Base-by-base conservation (phyloP, 1,284 basidiomycete genomes). In the Phylloporus sp. region DNA sequence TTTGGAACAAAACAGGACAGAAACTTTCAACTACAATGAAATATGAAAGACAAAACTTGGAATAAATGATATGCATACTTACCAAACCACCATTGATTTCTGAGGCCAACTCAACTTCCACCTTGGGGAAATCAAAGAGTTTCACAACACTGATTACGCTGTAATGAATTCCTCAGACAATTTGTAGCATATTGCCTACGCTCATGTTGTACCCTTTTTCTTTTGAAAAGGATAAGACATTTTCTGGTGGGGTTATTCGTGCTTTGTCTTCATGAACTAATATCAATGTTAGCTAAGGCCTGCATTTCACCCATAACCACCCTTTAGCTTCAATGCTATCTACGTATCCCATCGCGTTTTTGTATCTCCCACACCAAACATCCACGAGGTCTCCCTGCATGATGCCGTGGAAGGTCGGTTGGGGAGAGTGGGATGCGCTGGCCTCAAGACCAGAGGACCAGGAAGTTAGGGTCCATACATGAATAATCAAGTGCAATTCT, bases 171-270 rank as follows among this genome's bases (percentile, higher is more conserved):
- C 56, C 56, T 49, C 6, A 29, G 8, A 31, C 10, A 15, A 58
- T 31, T 40, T 24, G 47, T 34, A 58, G 26, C 2, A 6, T 50
- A 58, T 50, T 28, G 40, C 34, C 46, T 50, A 58, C 7, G 22
- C 47, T 58, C 34, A 58, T n/a, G 11, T 40, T 50, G 28, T 58
- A 58, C 15, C 55, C 44, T 13, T 56, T 26, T 56, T 56, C 55
- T 56, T 47, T 47, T 15, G 26, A 56, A 24, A 58, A 58, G 0
- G 26, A 58, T n/a, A 58, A n/a, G n/a, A 50, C 0, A 17, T 58
- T 28, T 40, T 28, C 8, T 58, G 56, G 56, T 58, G 3, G 26
- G 3, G 34, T 58, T 26, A 58, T 58, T n/a, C 2, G 15, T 3
- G 32, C 56, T 12, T 58, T 4, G 4, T 50, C 56, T 39, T 58